phyloP scores from a whole-genome alignment of 2,329 filamentous ascomycete genomes.

The Fusarium nisikadoi region DNA sequence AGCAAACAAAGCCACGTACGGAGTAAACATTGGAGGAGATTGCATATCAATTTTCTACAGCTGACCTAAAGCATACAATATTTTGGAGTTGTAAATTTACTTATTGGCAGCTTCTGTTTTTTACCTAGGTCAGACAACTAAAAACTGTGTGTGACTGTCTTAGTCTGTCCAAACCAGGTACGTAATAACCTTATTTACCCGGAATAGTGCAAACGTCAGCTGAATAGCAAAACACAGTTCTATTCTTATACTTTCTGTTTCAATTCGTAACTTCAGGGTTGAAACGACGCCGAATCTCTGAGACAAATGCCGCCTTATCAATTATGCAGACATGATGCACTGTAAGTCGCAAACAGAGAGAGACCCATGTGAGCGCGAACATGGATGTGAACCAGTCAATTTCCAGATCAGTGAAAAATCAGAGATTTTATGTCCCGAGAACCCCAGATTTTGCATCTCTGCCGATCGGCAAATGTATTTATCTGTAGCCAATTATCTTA shows the following conservation, averaged over 20 bases:
- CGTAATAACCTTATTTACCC: background rate
- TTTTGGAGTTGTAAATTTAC: background rate
- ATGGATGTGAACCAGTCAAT: background rate
- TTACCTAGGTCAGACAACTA: background rate
- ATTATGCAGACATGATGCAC: background rate
- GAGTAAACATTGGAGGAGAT: background rate
- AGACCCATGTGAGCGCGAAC: no score
- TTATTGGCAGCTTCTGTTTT: background rate
- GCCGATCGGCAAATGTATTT: conserved; percentile 11
- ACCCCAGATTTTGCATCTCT: conserved; percentile 1
- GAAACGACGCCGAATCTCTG: background rate
- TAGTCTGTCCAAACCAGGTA: background rate
- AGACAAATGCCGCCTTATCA: background rate
- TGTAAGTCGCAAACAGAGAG: background rate
- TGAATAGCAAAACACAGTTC: background rate
- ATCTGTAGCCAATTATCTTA: conserved; percentile 8
- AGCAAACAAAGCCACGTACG: background rate
- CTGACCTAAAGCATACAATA: background rate
- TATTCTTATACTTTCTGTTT: background rate
- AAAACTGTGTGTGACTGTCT: background rate
- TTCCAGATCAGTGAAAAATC: background rate
- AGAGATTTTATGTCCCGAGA: background rate
- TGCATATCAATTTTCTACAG: background rate
- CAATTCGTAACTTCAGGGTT: background rate
- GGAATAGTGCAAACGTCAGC: background rate